These are phyloP conservation scores for Myxozyma geophila DNA, from an alignment of 805 yeast species.

Conservation along the genomic window DNA sequence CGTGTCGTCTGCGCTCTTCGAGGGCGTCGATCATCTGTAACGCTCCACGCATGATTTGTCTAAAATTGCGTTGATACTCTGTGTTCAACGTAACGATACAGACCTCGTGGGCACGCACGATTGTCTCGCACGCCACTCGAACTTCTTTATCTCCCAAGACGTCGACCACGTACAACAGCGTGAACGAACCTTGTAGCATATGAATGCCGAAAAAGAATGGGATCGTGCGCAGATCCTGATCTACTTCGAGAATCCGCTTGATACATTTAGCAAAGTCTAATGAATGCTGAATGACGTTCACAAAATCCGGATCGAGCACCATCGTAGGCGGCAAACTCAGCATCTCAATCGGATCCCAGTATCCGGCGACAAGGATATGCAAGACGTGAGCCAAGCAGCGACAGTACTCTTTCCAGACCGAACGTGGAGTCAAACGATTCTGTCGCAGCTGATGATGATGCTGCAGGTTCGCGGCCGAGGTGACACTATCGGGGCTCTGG, in stretches of 20 bases:
- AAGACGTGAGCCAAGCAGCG: constrained; percentile 40
- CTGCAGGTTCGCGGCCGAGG: constrained; percentile 38
- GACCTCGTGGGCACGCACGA: constrained; percentile 44
- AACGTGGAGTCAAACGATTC: constrained; percentile 13
- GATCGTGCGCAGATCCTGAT: constrained; percentile 41
- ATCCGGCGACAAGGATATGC: constrained; percentile 40
- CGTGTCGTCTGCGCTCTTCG: constrained; percentile 27
- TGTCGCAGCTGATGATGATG: not conserved
- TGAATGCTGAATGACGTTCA: constrained; percentile 39
- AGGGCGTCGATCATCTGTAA: constrained; percentile 38
- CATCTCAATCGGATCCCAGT: constrained; percentile 44
- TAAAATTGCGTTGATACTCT: constrained; percentile 43
- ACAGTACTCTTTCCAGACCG: constrained; percentile 34
- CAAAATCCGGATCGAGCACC: constrained; percentile 38
- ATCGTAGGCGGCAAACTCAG: constrained; percentile 37
- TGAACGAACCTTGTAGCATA: constrained; percentile 41
- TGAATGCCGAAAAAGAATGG: constrained; percentile 45
- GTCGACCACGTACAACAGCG: constrained; percentile 40
- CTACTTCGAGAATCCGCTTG: constrained; percentile 40
- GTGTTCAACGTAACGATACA: constrained; percentile 43
- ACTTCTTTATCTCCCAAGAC: constrained; percentile 40
- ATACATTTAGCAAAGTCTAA: constrained; percentile 40
- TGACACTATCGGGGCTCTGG: constrained; percentile 23
- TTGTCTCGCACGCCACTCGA: constrained; percentile 41
- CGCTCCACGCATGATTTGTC: constrained; percentile 43